Base-by-base conservation (phyloP, 768 basidiomycete species). In the Phallus indusiatus region DNA sequence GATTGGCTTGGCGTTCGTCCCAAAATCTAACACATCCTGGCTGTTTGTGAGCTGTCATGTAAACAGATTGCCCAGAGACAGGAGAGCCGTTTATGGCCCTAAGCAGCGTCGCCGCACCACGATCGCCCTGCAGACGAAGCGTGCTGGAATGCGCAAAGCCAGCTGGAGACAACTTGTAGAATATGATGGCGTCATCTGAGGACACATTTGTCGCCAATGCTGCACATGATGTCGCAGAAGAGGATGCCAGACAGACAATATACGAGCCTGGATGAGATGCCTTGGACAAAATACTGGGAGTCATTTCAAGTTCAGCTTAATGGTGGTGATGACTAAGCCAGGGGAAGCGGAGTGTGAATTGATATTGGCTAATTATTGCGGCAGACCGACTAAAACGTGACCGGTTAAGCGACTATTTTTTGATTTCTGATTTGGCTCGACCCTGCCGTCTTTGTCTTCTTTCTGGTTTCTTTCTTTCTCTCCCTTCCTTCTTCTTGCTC, bases 21-120 rank as follows among this genome's bases (percentile, higher is more conserved):
- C 90, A 92, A 33, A 82, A 76, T 60, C 79, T 81, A 56, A 92
- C 80, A 55, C 76, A 74, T 1, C 88, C 88, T 63, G 90, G 88
- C 63, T 78, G 81, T 1, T 90, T 86, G 11, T 81, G 82, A 1
- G 86, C 84, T 17, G 88, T 66, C 6, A 90, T 73, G 37, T 72
- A 74, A 28, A 74, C 74, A 11, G 74, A 73, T 37, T 71, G 64
- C 0, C 76, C 76, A 1, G 75, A 75, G 1, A 84, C 66, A 16
- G n/a, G n/a, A n/a, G n/a, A n/a, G n/a, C 70, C 67, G 18, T 72
- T 64, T 0, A 14, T 20, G 18, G 79, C 71, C 0, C 78, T 69
- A 55, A 76, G 74, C 51, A 89, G 71, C 36, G 77, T 75, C 0
- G 87, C 84, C 1, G 79, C 85, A 10, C 80, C 81, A 28, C 24